A percentile compares a stretch with the other conserved stretches of the same genome.
phyloP scores from a whole-genome alignment of 352 stramenopile species.

The Phytophthora hybrid region DNA sequence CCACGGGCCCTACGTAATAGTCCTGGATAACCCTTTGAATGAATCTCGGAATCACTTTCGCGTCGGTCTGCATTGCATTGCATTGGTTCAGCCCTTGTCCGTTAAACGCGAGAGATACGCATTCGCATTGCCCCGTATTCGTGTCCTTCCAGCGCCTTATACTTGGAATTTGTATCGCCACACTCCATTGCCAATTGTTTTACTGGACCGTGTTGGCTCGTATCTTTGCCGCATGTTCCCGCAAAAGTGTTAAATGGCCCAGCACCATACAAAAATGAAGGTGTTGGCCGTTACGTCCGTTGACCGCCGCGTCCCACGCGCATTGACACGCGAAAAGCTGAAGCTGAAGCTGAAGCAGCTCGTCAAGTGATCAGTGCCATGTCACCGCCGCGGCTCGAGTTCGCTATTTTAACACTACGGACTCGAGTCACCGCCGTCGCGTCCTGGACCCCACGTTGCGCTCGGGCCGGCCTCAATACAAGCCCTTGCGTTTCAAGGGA shows the following conservation, averaged over 20 bases:
- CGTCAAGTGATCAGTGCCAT: slow-evolving; percentile 17
- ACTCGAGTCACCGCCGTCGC: neutral
- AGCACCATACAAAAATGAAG: slow-evolving; percentile 32
- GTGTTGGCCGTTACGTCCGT: slow-evolving; percentile 23
- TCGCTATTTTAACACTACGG: slow-evolving; percentile 38
- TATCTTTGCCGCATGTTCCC: slow-evolving; percentile 34
- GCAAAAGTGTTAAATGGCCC: slow-evolving; percentile 16
- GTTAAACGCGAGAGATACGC: slow-evolving; percentile 36
- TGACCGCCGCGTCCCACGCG: slow-evolving; percentile 18
- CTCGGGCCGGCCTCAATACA: slow-evolving; percentile 9
- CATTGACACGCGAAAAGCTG: slow-evolving; percentile 1
- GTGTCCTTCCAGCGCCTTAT: neutral
- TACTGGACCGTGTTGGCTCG: slow-evolving; percentile 12
- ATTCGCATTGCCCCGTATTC: neutral
- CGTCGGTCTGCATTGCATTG: neutral
- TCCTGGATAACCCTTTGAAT: slow-evolving; percentile 14
- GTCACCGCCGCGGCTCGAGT: slow-evolving; percentile 19
- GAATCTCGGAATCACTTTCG: slow-evolving; percentile 16
- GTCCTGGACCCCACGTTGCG: slow-evolving; percentile 22
- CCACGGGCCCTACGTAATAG: neutral
- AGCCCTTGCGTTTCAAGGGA: slow-evolving; percentile 38
- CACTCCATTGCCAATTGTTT: slow-evolving; percentile 19
- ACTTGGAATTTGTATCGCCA: slow-evolving; percentile 35
- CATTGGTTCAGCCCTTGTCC: neutral
- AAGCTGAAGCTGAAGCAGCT: slow-evolving; percentile 23